Evolutionary conservation across 129 eudicot species (phyloP).

Genomic region (Tagetes patula): DNA sequence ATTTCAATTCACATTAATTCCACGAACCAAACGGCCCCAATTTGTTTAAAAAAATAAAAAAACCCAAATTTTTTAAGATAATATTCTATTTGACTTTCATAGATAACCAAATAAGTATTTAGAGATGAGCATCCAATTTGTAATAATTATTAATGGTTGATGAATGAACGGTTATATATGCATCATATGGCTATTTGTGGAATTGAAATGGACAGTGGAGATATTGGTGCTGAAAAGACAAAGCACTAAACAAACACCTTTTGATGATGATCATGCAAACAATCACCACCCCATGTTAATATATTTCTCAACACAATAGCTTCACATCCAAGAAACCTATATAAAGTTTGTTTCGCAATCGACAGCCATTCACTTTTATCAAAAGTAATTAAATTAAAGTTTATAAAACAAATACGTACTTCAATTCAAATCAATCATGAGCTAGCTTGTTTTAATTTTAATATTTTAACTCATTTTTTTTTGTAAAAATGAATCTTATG

Average conservation of each 20-base stretch:
- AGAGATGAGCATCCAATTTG: background rate
- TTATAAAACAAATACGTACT: slow-evolving; percentile 15
- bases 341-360: slow-evolving; percentile 25
- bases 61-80: too few relatives aligned
- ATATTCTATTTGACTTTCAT: too few relatives aligned
- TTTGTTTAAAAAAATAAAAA: too few relatives aligned
- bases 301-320: background rate
- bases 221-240: slow-evolving; percentile 19
- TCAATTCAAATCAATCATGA: slow-evolving; percentile 29
- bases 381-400: slow-evolving; percentile 11
- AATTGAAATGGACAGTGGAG: slow-evolving; percentile 24
- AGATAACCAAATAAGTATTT: background rate
- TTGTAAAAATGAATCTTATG: slow-evolving; percentile 25
- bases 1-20: too few relatives aligned
- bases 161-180: background rate
- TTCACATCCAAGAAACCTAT: slow-evolving; percentile 29
- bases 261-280: slow-evolving; percentile 25
- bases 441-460: background rate
- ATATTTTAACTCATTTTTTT: background rate
- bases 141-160: background rate
- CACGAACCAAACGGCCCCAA: too few relatives aligned
- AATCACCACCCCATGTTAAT: background rate
- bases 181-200: slow-evolving; percentile 8
- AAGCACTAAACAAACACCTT: slow-evolving; percentile 23
- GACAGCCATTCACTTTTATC: slow-evolving; percentile 30